These are phyloP conservation scores for Melastoma candidum DNA, from an alignment of 441 rosid genomes.

Conservation along the genomic window DNA sequence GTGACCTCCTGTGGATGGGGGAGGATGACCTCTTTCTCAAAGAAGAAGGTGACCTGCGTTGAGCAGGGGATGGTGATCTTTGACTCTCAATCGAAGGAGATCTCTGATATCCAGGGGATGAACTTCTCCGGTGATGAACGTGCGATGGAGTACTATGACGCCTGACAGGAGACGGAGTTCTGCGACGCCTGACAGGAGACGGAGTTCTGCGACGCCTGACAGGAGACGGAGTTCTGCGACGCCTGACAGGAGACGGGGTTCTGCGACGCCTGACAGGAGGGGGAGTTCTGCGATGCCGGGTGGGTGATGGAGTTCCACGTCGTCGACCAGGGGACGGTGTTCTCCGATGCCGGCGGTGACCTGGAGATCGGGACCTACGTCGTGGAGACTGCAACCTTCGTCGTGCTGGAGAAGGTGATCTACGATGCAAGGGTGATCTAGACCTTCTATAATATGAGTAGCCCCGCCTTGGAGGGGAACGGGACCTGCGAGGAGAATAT, in stretches of 20 bases:
- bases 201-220: constrained; percentile 16
- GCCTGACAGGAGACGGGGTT: too few relatives aligned
- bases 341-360: constrained; percentile 10
- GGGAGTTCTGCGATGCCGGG: background rate
- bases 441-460: too few relatives aligned
- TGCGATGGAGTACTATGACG: background rate
- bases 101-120: constrained; percentile 28
- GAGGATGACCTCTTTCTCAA: constrained; percentile 19
- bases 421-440: constrained; percentile 14
- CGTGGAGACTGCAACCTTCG: constrained; percentile 19
- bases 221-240: too few relatives aligned
- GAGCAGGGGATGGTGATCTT: constrained; percentile 30
- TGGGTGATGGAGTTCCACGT: constrained; percentile 37
- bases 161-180: constrained; percentile 20
- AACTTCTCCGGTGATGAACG: constrained; percentile 11
- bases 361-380: constrained; percentile 23
- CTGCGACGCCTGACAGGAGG: too few relatives aligned
- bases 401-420: constrained; percentile 25
- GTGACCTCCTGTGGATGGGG: constrained; percentile 2
- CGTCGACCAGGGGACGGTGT: constrained; percentile 21
- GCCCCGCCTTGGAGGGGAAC: too few relatives aligned
- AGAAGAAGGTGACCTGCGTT: constrained; percentile 38
- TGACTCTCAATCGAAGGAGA: constrained; percentile 30
- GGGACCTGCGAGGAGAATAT: constrained; percentile 13
- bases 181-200: constrained; percentile 17